Evolutionary conservation across 331 rosid species (phyloP), one percentile per base, ranked within the genome.

Genomic region (Dryas integrifolia): DNA sequence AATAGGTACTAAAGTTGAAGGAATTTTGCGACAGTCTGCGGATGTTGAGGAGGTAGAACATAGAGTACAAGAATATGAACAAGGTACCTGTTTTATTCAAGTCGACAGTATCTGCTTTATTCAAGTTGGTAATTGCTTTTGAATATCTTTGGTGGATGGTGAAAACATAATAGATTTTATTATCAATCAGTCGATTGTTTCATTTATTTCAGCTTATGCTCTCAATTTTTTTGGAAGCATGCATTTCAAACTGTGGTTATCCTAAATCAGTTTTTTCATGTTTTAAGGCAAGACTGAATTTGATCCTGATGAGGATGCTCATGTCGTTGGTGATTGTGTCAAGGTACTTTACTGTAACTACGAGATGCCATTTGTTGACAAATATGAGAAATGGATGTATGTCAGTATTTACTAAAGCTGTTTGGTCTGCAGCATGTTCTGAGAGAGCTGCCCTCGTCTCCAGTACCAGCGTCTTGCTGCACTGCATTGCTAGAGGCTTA

Each of bases 401-500:
- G 51, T 60, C 40, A 59, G 46, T 59, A 63, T 45, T 72, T n/a
- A 75, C 26, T 15, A 43, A 49, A 66, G 47, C 40, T 60, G 56
- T 65, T 80, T 45, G 79, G 72, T 77, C 77, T 85, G 76, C 96
- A 95, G 99, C 97, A 92, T 86, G 96, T 95, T 77, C 78, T 95
- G 51, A 86, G 98, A 81, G 99, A 95, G 88, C 90, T 95, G 45
- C 99, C 98, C 21, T 95, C 99, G 30, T 95, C 99, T 79, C 99
- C 99, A 39, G 99, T 95, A 79, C 97, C 99, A 49, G 99, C 98
- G 16, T 90, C 99, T 39, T 95, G 99, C 84, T 95, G 99, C 82
- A 90, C 97, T 71, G 93, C 99, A 21, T 82, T 95, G 81, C 88
- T 95, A 75, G 99, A 95, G 86, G 97, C 96, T 80, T 92, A 90